Conservation (phyloP, 768 basidiomycete species). For the Pulveroboletus sp. region DNA sequence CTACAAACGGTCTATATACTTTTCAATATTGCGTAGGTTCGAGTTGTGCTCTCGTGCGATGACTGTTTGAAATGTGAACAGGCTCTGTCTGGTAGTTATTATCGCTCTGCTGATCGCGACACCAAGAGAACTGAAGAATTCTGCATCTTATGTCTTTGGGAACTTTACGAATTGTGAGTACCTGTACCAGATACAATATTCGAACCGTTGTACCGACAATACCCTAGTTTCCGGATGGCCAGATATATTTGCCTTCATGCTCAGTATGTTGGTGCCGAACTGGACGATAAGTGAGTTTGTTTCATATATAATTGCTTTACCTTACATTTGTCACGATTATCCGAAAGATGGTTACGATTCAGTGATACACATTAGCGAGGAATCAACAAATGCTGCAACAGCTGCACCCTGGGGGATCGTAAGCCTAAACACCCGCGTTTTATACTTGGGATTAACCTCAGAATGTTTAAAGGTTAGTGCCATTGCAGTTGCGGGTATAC, state of each 20-base stretch:
- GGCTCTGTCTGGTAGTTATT: slow-evolving; percentile 28
- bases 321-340: background rate
- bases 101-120: slow-evolving; percentile 64
- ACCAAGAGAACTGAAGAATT: slow-evolving; percentile 57
- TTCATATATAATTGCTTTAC: background rate
- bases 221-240: slow-evolving; percentile 42
- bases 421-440: slow-evolving; percentile 10
- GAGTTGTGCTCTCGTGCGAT: background rate
- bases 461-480: slow-evolving; percentile 25
- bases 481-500: slow-evolving; percentile 42
- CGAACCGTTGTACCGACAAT: background rate
- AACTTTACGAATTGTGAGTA: slow-evolving; percentile 54
- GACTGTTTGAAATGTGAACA: background rate
- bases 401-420: slow-evolving; percentile 60
- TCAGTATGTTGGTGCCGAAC: slow-evolving; percentile 45
- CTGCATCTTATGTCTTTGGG: slow-evolving; percentile 56
- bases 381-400: slow-evolving; percentile 50
- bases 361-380: slow-evolving; percentile 49
- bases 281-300: slow-evolving; percentile 37
- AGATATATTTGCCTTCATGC: slow-evolving; percentile 43
- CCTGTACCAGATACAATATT: too few relatives aligned
- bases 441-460: background rate
- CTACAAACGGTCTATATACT: slow-evolving; percentile 52
- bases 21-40: slow-evolving; percentile 36
- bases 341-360: slow-evolving; percentile 43